Percentiles rank a stretch among this genome's conserved stretches.
Conservation (phyloP, 495 filamentous ascomycete species). For the Tuber umbilicatum region DNA sequence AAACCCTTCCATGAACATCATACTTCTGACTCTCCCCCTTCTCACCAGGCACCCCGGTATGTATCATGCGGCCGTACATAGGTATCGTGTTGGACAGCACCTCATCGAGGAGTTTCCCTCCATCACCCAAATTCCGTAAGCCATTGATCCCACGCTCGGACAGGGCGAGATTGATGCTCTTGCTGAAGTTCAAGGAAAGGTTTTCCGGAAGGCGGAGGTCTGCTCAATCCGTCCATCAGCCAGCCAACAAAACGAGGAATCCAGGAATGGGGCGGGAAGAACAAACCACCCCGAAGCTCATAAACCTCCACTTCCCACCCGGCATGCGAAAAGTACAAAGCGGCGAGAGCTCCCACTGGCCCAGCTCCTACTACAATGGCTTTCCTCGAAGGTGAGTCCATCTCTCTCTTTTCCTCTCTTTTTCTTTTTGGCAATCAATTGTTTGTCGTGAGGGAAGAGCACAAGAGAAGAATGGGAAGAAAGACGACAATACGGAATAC, state of each 20-base stretch:
- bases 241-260: background rate
- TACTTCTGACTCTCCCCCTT: slow-evolving; percentile 79
- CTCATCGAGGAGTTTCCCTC: slow-evolving; percentile 55
- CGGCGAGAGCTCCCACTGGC: slow-evolving; percentile 85
- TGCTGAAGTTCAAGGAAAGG: slow-evolving; percentile 87
- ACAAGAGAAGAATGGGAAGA: background rate
- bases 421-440: background rate
- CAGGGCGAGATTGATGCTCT: slow-evolving; percentile 92
- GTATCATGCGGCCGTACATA: slow-evolving; percentile 97
- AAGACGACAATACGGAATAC: background rate
- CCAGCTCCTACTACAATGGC: slow-evolving; percentile 82
- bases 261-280: background rate
- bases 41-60: slow-evolving; percentile 61
- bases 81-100: slow-evolving; percentile 74
- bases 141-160: slow-evolving; percentile 92
- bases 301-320: slow-evolving; percentile 90
- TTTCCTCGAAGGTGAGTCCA: slow-evolving; percentile 47
- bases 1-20: slow-evolving; percentile 79
- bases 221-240: slow-evolving; percentile 42
- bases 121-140: slow-evolving; percentile 58
- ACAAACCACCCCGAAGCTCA: slow-evolving; percentile 81
- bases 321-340: slow-evolving; percentile 79
- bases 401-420: background rate
- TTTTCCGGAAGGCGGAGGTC: slow-evolving; percentile 81
- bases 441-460: background rate